phyloP scores from a whole-genome alignment of 2,329 filamentous ascomycete genomes.

The Daldinia sp. region DNA sequence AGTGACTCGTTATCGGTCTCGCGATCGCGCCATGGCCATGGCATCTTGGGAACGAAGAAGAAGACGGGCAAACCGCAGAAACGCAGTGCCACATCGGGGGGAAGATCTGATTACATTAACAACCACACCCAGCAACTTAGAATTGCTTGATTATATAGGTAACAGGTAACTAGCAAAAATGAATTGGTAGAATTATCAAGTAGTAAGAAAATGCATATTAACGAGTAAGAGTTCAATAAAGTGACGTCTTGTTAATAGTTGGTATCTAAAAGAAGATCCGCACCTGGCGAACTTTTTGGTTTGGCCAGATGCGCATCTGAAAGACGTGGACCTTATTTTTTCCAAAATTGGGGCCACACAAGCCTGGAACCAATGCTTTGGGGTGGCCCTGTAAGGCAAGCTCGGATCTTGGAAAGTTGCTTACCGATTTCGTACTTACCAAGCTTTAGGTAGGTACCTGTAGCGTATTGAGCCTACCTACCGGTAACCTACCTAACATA shows the following conservation, averaged over 20 bases:
- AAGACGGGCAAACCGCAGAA: slow-evolving; percentile 40
- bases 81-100: slow-evolving; percentile 43
- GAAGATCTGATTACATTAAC: slow-evolving; percentile 31
- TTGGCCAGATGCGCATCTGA: slow-evolving; percentile 36
- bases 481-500: too few species aligned
- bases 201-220: slow-evolving; percentile 34
- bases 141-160: slow-evolving; percentile 10
- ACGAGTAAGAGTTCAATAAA: slow-evolving; percentile 13
- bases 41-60: slow-evolving; percentile 50
- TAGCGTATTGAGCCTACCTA: neutral
- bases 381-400: slow-evolving; percentile 17
- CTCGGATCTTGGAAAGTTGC: slow-evolving; percentile 29
- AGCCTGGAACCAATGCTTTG: slow-evolving; percentile 19
- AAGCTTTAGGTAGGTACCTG: neutral
- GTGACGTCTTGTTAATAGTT: slow-evolving; percentile 2
- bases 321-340: slow-evolving; percentile 41
- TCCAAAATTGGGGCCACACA: slow-evolving; percentile 10
- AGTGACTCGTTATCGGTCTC: slow-evolving; percentile 52
- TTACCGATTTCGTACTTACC: slow-evolving; percentile 30
- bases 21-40: slow-evolving; percentile 55
- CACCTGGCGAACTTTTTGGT: slow-evolving; percentile 26
- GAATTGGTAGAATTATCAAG: slow-evolving; percentile 31
- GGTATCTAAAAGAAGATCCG: slow-evolving; percentile 17
- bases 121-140: slow-evolving; percentile 10
- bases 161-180: slow-evolving; percentile 8